phyloP scores from a whole-genome alignment of 257 asterid genomes.

The Linaria vulgaris region DNA sequence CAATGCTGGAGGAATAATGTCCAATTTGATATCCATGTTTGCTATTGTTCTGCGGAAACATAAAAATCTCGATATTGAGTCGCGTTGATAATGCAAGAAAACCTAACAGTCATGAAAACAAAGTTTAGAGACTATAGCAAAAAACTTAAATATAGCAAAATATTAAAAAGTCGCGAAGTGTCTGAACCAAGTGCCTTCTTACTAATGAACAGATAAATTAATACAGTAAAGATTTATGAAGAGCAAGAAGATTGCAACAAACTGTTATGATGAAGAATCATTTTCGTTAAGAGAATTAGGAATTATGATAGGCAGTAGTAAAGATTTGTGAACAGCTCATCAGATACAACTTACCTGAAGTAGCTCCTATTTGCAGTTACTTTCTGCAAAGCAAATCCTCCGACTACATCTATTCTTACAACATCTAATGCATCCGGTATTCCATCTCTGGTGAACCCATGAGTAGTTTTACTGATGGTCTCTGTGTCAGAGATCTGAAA shows the following conservation, averaged over 20 bases:
- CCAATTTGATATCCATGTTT: conserved; percentile 75
- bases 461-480: conserved; percentile 50
- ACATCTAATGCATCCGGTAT: conserved; percentile 65
- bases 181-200: too few species aligned
- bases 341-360: conserved; percentile 55
- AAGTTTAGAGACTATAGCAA: too few species aligned
- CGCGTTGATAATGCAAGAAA: background rate
- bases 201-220: too few species aligned
- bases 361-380: conserved; percentile 60
- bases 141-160: background rate
- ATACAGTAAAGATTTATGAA: too few species aligned
- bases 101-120: background rate
- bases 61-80: background rate
- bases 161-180: background rate
- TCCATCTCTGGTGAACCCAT: conserved; percentile 66
- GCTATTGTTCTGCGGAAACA: conserved; percentile 68
- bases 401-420: conserved; percentile 74
- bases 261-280: too few species aligned
- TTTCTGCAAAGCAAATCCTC: conserved; percentile 85
- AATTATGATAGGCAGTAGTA: background rate
- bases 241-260: too few species aligned
- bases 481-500: conserved; percentile 73
- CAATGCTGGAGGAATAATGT: conserved; percentile 69
- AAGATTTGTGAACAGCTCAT: background rate
- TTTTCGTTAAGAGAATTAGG: too few species aligned